Percentiles rank a stretch among this genome's conserved stretches.
Conservation (phyloP, 2,329 filamentous ascomycete species). For the Hymenoscyphus salicellus region DNA sequence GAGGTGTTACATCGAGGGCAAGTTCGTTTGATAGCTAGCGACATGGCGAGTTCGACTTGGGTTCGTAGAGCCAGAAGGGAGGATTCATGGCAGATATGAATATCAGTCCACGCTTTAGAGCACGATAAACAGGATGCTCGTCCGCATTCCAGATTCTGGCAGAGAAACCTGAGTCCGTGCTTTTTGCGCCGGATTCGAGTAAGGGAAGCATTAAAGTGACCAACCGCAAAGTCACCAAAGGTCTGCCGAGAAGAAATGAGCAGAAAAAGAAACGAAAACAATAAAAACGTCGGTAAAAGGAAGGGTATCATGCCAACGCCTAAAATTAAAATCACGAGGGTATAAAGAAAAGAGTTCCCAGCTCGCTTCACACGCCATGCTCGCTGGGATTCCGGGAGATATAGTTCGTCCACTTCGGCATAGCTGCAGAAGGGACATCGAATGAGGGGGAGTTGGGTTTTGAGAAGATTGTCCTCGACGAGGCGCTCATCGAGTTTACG, state of each 20-base stretch:
- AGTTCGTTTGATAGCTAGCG: slow-evolving; percentile 88
- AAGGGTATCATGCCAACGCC: slow-evolving; percentile 56
- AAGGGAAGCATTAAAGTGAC: slow-evolving; percentile 58
- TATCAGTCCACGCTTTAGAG: slow-evolving; percentile 77
- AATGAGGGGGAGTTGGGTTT: slow-evolving; percentile 71
- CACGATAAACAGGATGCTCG: slow-evolving; percentile 78
- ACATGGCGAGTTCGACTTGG: slow-evolving; percentile 89
- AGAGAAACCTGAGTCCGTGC: slow-evolving; percentile 74
- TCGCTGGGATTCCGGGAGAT: slow-evolving; percentile 55
- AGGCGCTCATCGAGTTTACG: slow-evolving; percentile 75
- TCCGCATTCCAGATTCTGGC: slow-evolving; percentile 65
- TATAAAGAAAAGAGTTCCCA: slow-evolving; percentile 38
- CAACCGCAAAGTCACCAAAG: slow-evolving; percentile 42
- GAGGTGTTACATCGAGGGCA: slow-evolving; percentile 88
- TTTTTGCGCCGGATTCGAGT: slow-evolving; percentile 66
- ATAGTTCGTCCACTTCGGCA: slow-evolving; percentile 79
- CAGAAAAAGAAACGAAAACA: slow-evolving; percentile 47
- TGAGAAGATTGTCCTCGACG: slow-evolving; percentile 70
- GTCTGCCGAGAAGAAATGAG: slow-evolving; percentile 44
- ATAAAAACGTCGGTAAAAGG: slow-evolving; percentile 50
- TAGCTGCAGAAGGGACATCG: slow-evolving; percentile 90
- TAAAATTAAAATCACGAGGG: slow-evolving; percentile 45
- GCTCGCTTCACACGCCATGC: slow-evolving; percentile 56
- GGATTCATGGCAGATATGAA: slow-evolving; percentile 87
- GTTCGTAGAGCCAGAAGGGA: slow-evolving; percentile 78